Base-by-base conservation (phyloP, 2,329 filamentous ascomycete genomes). In the Pestalotiopsis sp. region DNA sequence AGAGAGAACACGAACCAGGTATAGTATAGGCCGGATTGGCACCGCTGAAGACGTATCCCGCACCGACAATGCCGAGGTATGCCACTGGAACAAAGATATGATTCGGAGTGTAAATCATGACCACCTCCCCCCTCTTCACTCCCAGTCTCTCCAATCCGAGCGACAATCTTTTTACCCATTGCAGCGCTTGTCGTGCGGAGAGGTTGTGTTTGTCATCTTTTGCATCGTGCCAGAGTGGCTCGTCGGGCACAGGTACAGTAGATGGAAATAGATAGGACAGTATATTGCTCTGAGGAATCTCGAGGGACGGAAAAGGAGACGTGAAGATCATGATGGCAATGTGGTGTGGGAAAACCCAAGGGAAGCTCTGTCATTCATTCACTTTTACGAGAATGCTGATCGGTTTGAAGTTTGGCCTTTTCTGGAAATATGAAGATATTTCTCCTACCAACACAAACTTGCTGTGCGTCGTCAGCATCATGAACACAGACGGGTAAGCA, bases 1-100 rank as follows among this genome's bases (percentile, higher is more conserved):
- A 56, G 14, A 17, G 4, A 14, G 25, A 25, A 36, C 74, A 52
- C 79, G 71, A 73, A 84, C 84, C 84, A 68, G 80, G 78, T 14
- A 82, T 77, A 1, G 84, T 87, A 71, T 86, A 88, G 11, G 79
- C 79, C 14, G 86, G 85, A 72, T 88, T 89, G 4, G 83, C 84
- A 23, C 85, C 86, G 65, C 83, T 88, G 76, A 89, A 89, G 25
- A 85, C 81, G 69, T 81, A 83, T 3, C 86, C 85, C 25, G 82
- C 81, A 0, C 86, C 87, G 1, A 87, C 83, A 52, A 86, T 83
- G 2, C 85, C 86, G 4, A 88, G 78, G 72, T 87, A 89, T 14
- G 84, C 84, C 4, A 84, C 84, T 0, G 86, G 86, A 1, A 89
- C 82, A 71, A 85, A 87, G 52, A 89, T 83, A 70, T 87, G 84